A percentile compares a stretch with the other conserved stretches of the same genome.
Evolutionary conservation across 371 early-diverging fungal genomes (phyloP).

Genomic region (Mortierella sp.): DNA sequence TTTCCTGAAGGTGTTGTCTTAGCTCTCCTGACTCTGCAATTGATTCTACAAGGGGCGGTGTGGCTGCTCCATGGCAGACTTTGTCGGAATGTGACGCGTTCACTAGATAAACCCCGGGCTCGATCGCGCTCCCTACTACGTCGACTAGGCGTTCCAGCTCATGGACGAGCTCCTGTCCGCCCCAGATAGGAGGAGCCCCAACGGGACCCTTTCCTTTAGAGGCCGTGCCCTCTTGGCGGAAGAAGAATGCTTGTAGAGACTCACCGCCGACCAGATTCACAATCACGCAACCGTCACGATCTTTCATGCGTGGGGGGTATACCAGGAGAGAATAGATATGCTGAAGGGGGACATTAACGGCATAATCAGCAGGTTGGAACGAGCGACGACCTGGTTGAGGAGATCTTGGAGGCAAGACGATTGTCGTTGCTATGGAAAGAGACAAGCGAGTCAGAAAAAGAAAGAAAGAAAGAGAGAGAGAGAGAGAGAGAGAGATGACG

Average conservation of each 20-base stretch:
- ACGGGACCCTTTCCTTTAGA: constrained; percentile 18
- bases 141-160: constrained; percentile 45
- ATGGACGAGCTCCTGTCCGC: constrained; percentile 49
- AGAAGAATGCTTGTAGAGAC: constrained; percentile 62
- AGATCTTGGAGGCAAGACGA: constrained; percentile 40
- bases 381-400: constrained; percentile 38
- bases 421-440: constrained; percentile 15
- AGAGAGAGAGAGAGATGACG: not conserved
- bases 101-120: constrained; percentile 50
- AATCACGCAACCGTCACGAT: constrained; percentile 63
- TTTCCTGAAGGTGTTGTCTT: not conserved
- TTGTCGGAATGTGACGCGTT: constrained; percentile 52
- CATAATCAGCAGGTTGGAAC: constrained; percentile 58
- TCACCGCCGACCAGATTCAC: constrained; percentile 60
- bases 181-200: constrained; percentile 29
- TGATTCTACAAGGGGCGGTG: constrained; percentile 16
- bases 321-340: constrained; percentile 56
- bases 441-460: not conserved
- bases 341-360: constrained; percentile 57
- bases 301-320: constrained; percentile 62
- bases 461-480: not conserved
- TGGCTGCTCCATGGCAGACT: constrained; percentile 44
- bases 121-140: constrained; percentile 41
- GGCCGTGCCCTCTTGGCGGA: constrained; percentile 60
- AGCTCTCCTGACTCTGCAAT: not conserved